phyloP scores from a whole-genome alignment of 148 eudicot species.

The Rhododendron henanense region DNA sequence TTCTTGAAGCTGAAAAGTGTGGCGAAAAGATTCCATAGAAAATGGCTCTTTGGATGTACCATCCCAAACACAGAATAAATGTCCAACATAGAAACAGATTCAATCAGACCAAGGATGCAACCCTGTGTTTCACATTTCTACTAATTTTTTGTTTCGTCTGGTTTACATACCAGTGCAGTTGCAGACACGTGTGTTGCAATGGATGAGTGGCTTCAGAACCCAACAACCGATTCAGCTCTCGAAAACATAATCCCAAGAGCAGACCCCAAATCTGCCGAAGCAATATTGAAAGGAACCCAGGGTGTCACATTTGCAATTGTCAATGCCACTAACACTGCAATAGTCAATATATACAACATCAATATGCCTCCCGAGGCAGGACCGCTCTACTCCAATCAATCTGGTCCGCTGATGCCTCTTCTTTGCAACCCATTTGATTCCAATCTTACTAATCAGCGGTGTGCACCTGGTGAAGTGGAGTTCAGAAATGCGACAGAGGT shows the following conservation, averaged over 20 bases:
- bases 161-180: conserved; percentile 18
- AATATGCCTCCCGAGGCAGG: conserved; percentile 19
- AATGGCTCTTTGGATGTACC: neutral
- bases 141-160: neutral
- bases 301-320: conserved; percentile 25
- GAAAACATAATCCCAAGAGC: conserved; percentile 24
- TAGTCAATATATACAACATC: conserved; percentile 14
- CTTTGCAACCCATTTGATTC: conserved; percentile 27
- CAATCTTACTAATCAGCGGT: conserved; percentile 17
- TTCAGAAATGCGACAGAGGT: conserved; percentile 25
- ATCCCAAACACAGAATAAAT: neutral
- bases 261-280: conserved; percentile 6
- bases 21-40: neutral
- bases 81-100: neutral
- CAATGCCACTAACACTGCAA: conserved; percentile 10
- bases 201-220: conserved; percentile 40
- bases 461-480: conserved; percentile 20
- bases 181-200: conserved; percentile 33
- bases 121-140: neutral
- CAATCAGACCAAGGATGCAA: neutral
- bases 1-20: neutral
- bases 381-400: conserved; percentile 20
- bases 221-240: conserved; percentile 22
- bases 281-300: conserved; percentile 12
- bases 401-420: conserved; percentile 28